phyloP scores from a whole-genome alignment of 2,329 filamentous ascomycete species.

The Curvularia spicifera region DNA sequence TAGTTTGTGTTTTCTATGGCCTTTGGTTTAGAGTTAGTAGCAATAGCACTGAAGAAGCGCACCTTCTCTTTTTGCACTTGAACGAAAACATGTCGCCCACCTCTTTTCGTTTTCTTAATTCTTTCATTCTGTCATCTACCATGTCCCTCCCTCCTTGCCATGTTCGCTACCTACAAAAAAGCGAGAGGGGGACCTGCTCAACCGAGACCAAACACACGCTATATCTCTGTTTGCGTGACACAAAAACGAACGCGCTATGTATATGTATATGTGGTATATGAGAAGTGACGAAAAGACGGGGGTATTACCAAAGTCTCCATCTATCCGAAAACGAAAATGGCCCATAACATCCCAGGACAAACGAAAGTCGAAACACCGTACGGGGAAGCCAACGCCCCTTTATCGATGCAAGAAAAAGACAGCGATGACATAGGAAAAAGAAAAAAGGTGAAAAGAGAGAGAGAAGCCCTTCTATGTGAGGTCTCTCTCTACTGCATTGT shows the following conservation, averaged over 20 bases:
- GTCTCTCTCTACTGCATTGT: background rate
- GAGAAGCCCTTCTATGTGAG: background rate
- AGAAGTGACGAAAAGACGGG: constrained; percentile 1
- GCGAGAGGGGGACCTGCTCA: background rate
- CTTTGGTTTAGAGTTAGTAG: background rate
- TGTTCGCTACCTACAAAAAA: background rate
- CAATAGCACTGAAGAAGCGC: no score
- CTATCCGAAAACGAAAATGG: constrained; percentile 13
- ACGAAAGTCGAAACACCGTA: background rate
- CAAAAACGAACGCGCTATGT: background rate
- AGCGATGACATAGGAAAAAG: background rate
- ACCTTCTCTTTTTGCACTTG: background rate
- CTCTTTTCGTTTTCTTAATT: background rate
- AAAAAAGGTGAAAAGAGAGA: background rate
- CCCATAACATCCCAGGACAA: no score
- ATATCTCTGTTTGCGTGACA: background rate
- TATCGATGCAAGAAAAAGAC: background rate
- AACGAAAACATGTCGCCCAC: background rate
- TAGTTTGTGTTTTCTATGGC: no score
- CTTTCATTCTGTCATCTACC: constrained; percentile 12
- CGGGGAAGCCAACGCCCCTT: background rate
- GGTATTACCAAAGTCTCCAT: constrained; percentile 25
- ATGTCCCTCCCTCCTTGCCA: background rate
- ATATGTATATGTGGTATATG: background rate
- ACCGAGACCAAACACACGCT: background rate